phyloP scores from a whole-genome alignment of 495 filamentous ascomycete genomes.

The Cryomyces antarcticus region DNA sequence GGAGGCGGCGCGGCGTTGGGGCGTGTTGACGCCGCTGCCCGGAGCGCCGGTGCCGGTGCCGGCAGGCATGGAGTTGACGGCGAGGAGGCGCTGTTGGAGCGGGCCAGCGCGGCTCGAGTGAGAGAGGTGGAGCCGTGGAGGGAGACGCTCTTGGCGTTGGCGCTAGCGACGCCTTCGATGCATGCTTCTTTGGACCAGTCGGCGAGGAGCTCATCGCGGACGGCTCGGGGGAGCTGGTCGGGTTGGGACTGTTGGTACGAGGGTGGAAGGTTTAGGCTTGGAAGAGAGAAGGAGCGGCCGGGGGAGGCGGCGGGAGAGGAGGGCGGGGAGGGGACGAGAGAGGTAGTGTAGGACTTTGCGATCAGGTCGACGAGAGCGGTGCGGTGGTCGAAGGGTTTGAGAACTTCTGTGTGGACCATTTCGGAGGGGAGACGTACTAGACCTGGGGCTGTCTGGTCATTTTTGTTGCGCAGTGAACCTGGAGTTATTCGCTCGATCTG shows the following conservation, averaged over 20 bases:
- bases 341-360: conserved; percentile 41
- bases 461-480: conserved; percentile 13
- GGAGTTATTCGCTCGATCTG: conserved; percentile 18
- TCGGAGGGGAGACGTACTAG: conserved; percentile 18
- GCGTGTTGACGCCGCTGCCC: conserved; percentile 1
- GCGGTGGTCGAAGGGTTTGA: conserved; percentile 48
- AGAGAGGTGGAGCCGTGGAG: conserved; percentile 47
- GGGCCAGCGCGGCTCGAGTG: conserved; percentile 11
- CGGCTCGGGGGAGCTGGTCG: conserved; percentile 24
- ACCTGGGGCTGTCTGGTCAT: no score
- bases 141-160: conserved; percentile 45
- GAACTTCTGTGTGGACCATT: conserved; percentile 33
- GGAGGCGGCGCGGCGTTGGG: not conserved
- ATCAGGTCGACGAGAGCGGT: conserved; percentile 48
- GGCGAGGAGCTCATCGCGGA: conserved; percentile 51
- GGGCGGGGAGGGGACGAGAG: conserved; percentile 32
- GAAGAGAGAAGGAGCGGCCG: conserved; percentile 39
- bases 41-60: conserved; percentile 18
- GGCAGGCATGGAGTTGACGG: not conserved
- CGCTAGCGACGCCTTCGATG: conserved; percentile 42
- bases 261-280: conserved; percentile 9
- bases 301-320: conserved; percentile 53
- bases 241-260: conserved; percentile 3
- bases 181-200: conserved; percentile 60
- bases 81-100: conserved; percentile 1